phyloP scores from a whole-genome alignment of 2,329 filamentous ascomycete species.

The Fusarium sp. region DNA sequence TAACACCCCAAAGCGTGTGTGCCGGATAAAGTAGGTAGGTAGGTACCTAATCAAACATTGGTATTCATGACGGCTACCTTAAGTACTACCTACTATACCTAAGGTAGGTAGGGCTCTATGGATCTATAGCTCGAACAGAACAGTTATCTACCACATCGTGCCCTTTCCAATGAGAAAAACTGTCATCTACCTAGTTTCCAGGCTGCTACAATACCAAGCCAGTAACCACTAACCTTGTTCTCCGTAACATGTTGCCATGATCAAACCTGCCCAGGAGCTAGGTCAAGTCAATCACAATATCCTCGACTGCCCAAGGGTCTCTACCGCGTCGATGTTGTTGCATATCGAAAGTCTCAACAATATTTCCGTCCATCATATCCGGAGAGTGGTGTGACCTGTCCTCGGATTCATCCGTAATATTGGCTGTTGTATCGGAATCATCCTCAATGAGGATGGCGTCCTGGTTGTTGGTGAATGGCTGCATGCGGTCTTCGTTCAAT shows the following conservation, averaged over 20 bases:
- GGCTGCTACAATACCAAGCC: background rate
- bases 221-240: background rate
- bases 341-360: conserved; percentile 1
- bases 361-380: conserved; percentile 39
- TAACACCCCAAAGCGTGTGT: too few relatives aligned
- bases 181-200: background rate
- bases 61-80: conserved; percentile 14
- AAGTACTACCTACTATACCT: too few relatives aligned
- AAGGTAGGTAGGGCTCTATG: background rate
- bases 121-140: background rate
- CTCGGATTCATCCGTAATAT: conserved; percentile 1
- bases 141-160: background rate
- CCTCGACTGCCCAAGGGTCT: background rate
- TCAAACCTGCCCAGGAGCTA: background rate
- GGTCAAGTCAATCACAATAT: conserved; percentile 36
- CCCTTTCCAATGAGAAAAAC: conserved; percentile 4
- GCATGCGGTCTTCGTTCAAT: conserved; percentile 53
- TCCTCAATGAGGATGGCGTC: conserved; percentile 41
- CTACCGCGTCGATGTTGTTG: background rate
- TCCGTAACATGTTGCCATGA: background rate
- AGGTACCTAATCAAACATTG: background rate
- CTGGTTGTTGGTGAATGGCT: conserved; percentile 19
- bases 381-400: conserved; percentile 22
- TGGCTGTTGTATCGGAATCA: conserved; percentile 29
- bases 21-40: background rate